Conservation (phyloP, 164 flowering plant species). For the Euptelea pleiosperma region DNA sequence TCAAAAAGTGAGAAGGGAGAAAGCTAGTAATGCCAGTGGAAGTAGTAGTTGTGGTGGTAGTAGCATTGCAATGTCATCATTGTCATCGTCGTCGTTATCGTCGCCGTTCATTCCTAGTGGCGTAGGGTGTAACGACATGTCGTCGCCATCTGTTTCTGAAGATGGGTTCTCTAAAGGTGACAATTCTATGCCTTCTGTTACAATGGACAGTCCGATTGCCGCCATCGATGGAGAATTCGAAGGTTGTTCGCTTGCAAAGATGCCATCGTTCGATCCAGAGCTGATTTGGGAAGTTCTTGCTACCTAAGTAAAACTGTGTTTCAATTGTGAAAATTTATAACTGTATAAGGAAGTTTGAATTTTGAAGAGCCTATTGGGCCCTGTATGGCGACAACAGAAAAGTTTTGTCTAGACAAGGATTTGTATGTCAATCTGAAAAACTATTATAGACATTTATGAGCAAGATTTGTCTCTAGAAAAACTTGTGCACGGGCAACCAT, state of each 20-base stretch:
- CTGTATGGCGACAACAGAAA: too few species aligned
- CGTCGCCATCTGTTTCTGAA: constrained; percentile 32
- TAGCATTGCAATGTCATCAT: too few species aligned
- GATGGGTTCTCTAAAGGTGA: constrained; percentile 39
- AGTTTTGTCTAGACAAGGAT: too few species aligned
- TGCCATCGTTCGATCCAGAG: constrained; percentile 88
- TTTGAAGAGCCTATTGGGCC: too few species aligned
- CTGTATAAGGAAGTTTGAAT: too few species aligned
- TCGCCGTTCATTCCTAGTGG: too few species aligned
- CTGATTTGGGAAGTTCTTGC: constrained; percentile 91
- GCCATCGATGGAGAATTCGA: constrained; percentile 34
- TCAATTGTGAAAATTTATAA: too few species aligned
- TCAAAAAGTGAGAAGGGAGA: constrained; percentile 50
- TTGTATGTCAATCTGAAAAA: too few species aligned
- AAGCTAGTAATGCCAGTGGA: constrained; percentile 22
- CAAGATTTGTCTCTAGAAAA: too few species aligned
- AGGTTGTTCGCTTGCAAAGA: constrained; percentile 50
- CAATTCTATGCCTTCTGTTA: constrained; percentile 29
- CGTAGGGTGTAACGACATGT: too few species aligned
- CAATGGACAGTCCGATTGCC: constrained; percentile 9
- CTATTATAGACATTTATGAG: too few species aligned
- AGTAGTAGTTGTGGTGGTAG: neutral
- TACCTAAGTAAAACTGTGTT: constrained; percentile 27
- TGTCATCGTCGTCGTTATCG: constrained; percentile 14
- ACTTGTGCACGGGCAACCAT: too few species aligned